These are phyloP conservation scores for Ammopiptanthus mongolicus DNA, from an alignment of 306 rosid genomes.

Conservation along the genomic window DNA sequence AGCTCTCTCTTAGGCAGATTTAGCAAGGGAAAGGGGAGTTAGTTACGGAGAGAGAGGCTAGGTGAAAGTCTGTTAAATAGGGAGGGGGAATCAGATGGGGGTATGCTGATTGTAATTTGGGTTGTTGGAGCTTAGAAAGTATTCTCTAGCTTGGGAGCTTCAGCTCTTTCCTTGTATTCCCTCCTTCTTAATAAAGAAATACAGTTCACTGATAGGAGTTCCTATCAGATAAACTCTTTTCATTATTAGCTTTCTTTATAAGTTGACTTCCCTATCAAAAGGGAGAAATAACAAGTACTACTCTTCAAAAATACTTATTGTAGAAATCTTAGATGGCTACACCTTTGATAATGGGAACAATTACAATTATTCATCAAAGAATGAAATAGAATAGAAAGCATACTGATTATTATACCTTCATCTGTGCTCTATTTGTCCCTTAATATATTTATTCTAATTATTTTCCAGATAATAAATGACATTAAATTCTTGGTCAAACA, in stretches of 20 bases:
- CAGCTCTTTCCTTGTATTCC: too few relatives aligned
- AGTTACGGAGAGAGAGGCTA: too few relatives aligned
- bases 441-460: not conserved
- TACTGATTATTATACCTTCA: not conserved
- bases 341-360: not conserved
- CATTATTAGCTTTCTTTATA: not conserved
- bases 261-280: not conserved
- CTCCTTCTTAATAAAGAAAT: too few relatives aligned
- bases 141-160: too few relatives aligned
- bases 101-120: too few relatives aligned
- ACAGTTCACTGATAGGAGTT: too few relatives aligned
- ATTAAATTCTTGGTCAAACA: constrained; percentile 33
- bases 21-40: too few relatives aligned
- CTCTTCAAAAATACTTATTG: not conserved
- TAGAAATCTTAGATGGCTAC: not conserved
- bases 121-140: too few relatives aligned
- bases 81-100: too few relatives aligned
- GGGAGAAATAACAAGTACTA: not conserved
- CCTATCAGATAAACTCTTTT: not conserved
- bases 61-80: too few relatives aligned
- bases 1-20: too few relatives aligned
- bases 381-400: constrained; percentile 4
- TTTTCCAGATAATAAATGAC: constrained; percentile 9
- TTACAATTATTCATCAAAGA: not conserved
- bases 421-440: not conserved